Conservation (phyloP, 106 monocot species). For the Platanthera guangdongensis region DNA sequence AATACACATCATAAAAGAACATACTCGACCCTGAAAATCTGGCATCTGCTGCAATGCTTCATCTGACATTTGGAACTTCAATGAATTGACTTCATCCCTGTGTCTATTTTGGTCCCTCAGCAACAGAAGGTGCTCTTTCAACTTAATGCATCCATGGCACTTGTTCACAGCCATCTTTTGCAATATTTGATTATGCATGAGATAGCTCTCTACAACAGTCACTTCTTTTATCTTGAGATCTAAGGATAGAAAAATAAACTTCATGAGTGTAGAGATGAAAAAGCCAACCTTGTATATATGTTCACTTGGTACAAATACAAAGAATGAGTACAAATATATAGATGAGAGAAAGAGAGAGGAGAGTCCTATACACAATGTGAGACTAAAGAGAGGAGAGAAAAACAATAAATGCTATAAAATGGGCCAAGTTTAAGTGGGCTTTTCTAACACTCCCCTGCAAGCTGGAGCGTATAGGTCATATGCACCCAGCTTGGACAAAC, state of each 20-base stretch:
- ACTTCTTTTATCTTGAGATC: constrained; percentile 87
- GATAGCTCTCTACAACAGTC: constrained; percentile 50
- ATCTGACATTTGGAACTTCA: constrained; percentile 90
- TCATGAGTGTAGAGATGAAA: too few relatives aligned
- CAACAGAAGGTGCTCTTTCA: constrained; percentile 65
- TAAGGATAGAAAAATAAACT: constrained; percentile 8
- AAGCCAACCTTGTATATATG: too few relatives aligned
- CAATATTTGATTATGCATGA: constrained; percentile 46
- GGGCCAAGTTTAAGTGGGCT: too few relatives aligned
- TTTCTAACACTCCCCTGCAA: too few relatives aligned
- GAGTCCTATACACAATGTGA: too few relatives aligned
- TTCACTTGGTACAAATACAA: too few relatives aligned
- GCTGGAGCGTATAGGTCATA: too few relatives aligned
- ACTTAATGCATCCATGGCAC: constrained; percentile 86
- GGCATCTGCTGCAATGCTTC: constrained; percentile 95
- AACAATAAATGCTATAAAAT: too few relatives aligned
- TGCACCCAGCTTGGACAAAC: too few relatives aligned
- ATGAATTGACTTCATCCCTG: constrained; percentile 68
- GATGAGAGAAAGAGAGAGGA: too few relatives aligned
- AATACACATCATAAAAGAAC: constrained; percentile 10
- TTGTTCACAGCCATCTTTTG: constrained; percentile 77
- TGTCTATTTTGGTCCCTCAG: constrained; percentile 63
- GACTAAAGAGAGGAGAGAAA: too few relatives aligned
- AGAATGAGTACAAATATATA: too few relatives aligned
- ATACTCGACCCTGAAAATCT: constrained; percentile 91